phyloP scores from a whole-genome alignment of 108 stramenopile genomes.

The Bacterosira constricta region DNA sequence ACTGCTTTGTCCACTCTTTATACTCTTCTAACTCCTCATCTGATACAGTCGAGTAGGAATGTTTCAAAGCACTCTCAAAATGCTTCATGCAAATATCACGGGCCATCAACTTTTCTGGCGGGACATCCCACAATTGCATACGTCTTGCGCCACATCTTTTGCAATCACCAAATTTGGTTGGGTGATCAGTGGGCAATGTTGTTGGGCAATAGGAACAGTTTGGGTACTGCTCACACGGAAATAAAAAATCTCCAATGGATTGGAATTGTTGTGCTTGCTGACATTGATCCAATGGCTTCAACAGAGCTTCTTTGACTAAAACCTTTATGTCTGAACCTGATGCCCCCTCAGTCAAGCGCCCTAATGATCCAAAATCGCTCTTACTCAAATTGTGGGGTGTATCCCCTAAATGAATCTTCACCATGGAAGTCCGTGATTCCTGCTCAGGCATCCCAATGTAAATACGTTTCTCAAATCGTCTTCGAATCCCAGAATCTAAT shows the following conservation, averaged over 20 bases:
- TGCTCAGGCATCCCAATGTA: conserved; percentile 97
- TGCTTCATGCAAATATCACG: conserved; percentile 69
- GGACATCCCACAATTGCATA: conserved; percentile 94
- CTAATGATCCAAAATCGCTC: conserved; percentile 80
- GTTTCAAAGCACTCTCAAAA: conserved; percentile 79
- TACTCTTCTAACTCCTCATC: conserved; percentile 93
- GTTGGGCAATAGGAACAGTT: conserved; percentile 92
- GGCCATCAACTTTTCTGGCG: conserved; percentile 74
- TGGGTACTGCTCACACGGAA: conserved; percentile 83
- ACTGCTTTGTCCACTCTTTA: conserved; percentile 94
- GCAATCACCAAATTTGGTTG: conserved; percentile 81
- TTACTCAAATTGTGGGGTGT: conserved; percentile 86
- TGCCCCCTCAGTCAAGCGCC: conserved; percentile 82
- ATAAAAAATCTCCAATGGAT: conserved; percentile 54
- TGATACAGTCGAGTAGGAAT: conserved; percentile 86
- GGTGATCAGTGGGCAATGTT: conserved; percentile 69
- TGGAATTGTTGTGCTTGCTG: conserved; percentile 93
- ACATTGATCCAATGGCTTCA: conserved; percentile 95
- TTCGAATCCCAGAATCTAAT: conserved; percentile 97
- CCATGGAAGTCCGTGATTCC: conserved; percentile 87
- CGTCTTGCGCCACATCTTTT: conserved; percentile 83
- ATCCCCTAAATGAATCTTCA: conserved; percentile 91
- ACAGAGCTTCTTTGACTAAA: conserved; percentile 94
- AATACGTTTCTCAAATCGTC: conserved; percentile 98
- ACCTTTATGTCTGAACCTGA: conserved; percentile 96